A percentile compares a stretch with the other conserved stretches of the same genome.
Conservation (phyloP, 176 grass and related monocot species). For the Aegilops umbellulata region DNA sequence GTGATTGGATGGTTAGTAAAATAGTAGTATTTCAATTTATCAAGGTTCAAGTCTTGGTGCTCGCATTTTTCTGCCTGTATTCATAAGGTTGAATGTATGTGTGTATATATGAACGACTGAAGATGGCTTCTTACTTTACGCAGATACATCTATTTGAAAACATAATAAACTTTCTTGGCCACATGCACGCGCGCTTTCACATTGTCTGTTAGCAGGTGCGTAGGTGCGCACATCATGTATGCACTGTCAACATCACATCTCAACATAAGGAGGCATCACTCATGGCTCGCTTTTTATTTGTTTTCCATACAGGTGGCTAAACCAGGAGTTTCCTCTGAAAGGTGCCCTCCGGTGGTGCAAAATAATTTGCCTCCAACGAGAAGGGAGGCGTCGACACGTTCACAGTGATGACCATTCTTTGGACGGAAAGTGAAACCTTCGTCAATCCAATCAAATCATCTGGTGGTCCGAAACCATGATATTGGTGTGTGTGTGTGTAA, state of each 20-base stretch:
- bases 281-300: background rate
- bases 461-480: too few species aligned
- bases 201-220: background rate
- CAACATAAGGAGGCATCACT: slow-evolving; percentile 22
- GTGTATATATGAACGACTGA: too few species aligned
- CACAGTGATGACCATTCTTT: background rate
- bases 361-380: slow-evolving; percentile 25
- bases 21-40: too few species aligned
- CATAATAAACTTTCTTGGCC: background rate
- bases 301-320: background rate
- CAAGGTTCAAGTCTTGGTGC: too few species aligned
- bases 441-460: background rate
- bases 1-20: too few species aligned
- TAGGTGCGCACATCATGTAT: background rate
- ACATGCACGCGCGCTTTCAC: background rate
- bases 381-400: background rate
- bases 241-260: background rate
- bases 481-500: too few species aligned
- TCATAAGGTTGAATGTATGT: too few species aligned
- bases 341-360: background rate
- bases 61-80: too few species aligned
- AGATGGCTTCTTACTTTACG: too few species aligned
- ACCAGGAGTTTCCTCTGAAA: background rate
- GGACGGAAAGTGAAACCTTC: slow-evolving; percentile 4
- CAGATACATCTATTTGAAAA: background rate